Evolutionary conservation across 345 rosid species (phyloP), one percentile per base, ranked within the genome.

Genomic region (Kernera saxatilis): DNA sequence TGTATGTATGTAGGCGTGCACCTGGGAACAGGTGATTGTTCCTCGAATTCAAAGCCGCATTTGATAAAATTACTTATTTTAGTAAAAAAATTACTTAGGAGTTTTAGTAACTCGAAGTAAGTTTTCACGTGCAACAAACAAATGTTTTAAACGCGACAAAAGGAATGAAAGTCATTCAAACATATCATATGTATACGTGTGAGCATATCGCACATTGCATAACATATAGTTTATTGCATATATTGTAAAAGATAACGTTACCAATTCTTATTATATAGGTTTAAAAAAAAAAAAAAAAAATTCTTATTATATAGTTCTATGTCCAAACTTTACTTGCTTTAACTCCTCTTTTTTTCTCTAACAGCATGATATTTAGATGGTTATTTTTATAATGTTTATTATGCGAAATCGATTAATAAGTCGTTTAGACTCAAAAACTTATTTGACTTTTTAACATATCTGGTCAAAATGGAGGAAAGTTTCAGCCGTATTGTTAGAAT

Each of bases 91-190:
- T 10, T 49, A n/a, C 8, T 49, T 32, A 4, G 21, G 61, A 14
- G 14, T 21, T 73, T 58, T 48, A 8, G 54, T 40, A 48, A 73
- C 27, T 73, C 67, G 37, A 30, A 73, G 60, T 50, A 67, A 59
- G 46, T 30, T 40, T 66, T 74, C 69, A 67, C 73, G 78, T 74
- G 78, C 69, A 74, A 59, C 60, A 39, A 65, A 27, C 66, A 48
- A 35, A 39, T 39, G 19, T 22, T 67, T 67, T 39, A 59, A 58
- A 68, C 69, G 62, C 69, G 68, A 74, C 73, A 74, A 67, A 67
- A 50, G 48, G 73, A 74, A 74, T 67, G 55, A 49, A 6, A 25
- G 68, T 67, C 62, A 49, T 50, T 49, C 35, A 27, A 66, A 45
- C 8, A 25, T 41, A 27, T 50, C 21, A 46, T 45, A 53, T 17